A percentile compares a stretch with the other conserved stretches of the same genome.
These are phyloP conservation scores for Monilinia fructicola DNA, from an alignment of 2,329 filamentous ascomycete species.

Conservation along the genomic window DNA sequence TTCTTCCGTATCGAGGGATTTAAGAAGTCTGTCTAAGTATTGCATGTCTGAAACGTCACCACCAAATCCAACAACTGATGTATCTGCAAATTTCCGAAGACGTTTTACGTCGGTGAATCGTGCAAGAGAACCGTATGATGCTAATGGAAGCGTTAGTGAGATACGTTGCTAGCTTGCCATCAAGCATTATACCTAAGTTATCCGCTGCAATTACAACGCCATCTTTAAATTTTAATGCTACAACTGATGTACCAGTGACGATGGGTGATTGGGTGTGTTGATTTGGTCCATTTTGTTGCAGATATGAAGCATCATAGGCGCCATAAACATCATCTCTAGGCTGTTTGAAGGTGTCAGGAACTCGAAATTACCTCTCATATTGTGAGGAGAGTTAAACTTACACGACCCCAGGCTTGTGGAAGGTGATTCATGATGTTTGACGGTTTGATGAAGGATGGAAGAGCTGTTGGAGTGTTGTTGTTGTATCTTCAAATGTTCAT, in stretches of 20 bases:
- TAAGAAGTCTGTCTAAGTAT: slow-evolving; percentile 90
- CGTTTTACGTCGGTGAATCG: slow-evolving; percentile 97
- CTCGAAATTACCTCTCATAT: slow-evolving; percentile 20
- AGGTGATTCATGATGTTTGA: slow-evolving; percentile 62
- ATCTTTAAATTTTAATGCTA: slow-evolving; percentile 93
- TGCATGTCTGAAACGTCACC: slow-evolving; percentile 99
- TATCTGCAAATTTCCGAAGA: slow-evolving; percentile 81
- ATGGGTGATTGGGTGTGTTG: slow-evolving; percentile 89
- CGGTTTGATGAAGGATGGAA: background rate
- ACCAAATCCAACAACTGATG: slow-evolving; percentile 86
- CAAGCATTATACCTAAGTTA: slow-evolving; percentile 69
- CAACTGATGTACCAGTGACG: slow-evolving; percentile 93
- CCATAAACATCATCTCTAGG: slow-evolving; percentile 97
- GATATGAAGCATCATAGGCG: slow-evolving; percentile 83
- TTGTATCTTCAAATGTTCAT: slow-evolving; percentile 22
- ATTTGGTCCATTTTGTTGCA: slow-evolving; percentile 69
- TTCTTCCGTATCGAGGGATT: slow-evolving; percentile 82
- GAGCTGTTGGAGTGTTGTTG: background rate
- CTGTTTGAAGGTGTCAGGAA: slow-evolving; percentile 54
- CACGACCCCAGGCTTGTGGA: slow-evolving; percentile 71
- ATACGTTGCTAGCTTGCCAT: slow-evolving; percentile 10
- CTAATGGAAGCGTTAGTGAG: slow-evolving; percentile 48
- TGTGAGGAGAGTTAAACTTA: slow-evolving; percentile 46
- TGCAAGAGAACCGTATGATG: slow-evolving; percentile 94
- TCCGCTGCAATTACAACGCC: slow-evolving; percentile 96